Evolutionary conservation across 306 rosid species (phyloP).

Genomic region (Casuarina equisetifolia): DNA sequence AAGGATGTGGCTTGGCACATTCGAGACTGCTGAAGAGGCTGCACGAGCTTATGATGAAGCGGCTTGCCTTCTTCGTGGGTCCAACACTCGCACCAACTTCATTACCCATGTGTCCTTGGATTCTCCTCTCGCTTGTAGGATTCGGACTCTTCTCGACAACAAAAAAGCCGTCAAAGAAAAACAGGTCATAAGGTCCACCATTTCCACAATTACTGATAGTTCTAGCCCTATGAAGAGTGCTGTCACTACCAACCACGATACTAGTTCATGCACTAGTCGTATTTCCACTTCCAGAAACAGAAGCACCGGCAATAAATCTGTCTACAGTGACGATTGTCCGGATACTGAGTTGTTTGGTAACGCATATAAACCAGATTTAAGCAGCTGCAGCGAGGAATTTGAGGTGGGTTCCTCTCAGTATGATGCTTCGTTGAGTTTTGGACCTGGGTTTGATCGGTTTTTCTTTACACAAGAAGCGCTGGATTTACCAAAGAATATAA

Average conservation of each 20-base stretch:
- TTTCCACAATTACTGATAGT: slow-evolving; percentile 14
- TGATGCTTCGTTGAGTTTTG: slow-evolving; percentile 46
- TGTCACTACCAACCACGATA: not conserved
- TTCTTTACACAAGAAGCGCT: slow-evolving; percentile 43
- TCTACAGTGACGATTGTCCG: slow-evolving; percentile 17
- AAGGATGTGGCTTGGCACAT: slow-evolving; percentile 99
- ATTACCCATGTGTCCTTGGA: slow-evolving; percentile 67
- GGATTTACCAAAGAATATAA: slow-evolving; percentile 48
- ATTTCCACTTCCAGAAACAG: slow-evolving; percentile 19
- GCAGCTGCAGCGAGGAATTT: slow-evolving; percentile 41
- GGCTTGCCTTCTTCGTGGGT: slow-evolving; percentile 91
- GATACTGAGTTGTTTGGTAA: slow-evolving; percentile 43
- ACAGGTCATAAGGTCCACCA: slow-evolving; percentile 11
- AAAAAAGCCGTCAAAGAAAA: slow-evolving; percentile 38
- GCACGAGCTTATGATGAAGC: slow-evolving; percentile 97
- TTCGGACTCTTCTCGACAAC: slow-evolving; percentile 61
- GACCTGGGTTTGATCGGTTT: slow-evolving; percentile 47
- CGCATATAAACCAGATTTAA: slow-evolving; percentile 73
- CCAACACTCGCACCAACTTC: slow-evolving; percentile 88
- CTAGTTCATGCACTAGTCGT: slow-evolving; percentile 5
- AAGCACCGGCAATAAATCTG: slow-evolving; percentile 15
- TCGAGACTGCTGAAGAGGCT: slow-evolving; percentile 94
- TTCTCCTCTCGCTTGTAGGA: slow-evolving; percentile 85
- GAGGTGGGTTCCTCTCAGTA: slow-evolving; percentile 33
- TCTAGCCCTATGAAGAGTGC: not conserved